phyloP scores from a whole-genome alignment of 1,284 basidiomycete genomes.

The Ceratobasidium sp. region DNA sequence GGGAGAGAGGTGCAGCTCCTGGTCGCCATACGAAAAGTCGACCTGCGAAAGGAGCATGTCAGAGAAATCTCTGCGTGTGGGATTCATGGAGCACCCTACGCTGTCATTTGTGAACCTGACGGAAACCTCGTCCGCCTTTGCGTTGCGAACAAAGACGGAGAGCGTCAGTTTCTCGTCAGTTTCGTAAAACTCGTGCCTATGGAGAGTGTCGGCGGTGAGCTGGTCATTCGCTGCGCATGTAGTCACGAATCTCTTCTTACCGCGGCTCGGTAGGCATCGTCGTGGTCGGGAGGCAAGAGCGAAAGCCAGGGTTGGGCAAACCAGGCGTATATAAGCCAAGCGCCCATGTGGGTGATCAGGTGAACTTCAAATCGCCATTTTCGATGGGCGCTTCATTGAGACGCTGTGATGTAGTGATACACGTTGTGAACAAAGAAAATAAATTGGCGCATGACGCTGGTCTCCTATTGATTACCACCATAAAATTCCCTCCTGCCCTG shows the following conservation, averaged over 20 bases:
- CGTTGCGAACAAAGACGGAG: slow-evolving; percentile 80
- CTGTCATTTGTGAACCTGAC: slow-evolving; percentile 69
- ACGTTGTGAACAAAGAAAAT: slow-evolving; percentile 6
- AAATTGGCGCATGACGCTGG: background rate
- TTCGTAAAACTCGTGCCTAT: slow-evolving; percentile 88
- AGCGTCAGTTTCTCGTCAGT: slow-evolving; percentile 75
- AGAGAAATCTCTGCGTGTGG: background rate
- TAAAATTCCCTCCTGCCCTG: slow-evolving; percentile 20
- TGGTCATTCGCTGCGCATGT: background rate
- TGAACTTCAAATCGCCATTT: background rate
- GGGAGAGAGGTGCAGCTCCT: slow-evolving; percentile 69
- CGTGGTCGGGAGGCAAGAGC: slow-evolving; percentile 3
- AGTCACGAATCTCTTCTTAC: slow-evolving; percentile 18
- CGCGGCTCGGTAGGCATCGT: slow-evolving; percentile 42
- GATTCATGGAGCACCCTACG: slow-evolving; percentile 54
- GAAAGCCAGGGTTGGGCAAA: slow-evolving; percentile 28
- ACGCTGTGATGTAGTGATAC: slow-evolving; percentile 10
- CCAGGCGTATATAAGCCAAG: slow-evolving; percentile 31
- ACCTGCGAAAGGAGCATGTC: slow-evolving; percentile 19
- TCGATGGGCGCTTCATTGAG: slow-evolving; percentile 22
- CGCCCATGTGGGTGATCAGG: slow-evolving; percentile 2
- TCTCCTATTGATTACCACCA: slow-evolving; percentile 4
- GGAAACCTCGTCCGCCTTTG: slow-evolving; percentile 66
- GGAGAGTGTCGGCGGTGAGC: background rate
- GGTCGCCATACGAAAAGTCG: slow-evolving; percentile 64